A percentile compares a stretch with the other conserved stretches of the same genome.
These are phyloP conservation scores for Calonectria pteridis DNA, from an alignment of 2,329 filamentous ascomycete genomes.

Conservation along the genomic window DNA sequence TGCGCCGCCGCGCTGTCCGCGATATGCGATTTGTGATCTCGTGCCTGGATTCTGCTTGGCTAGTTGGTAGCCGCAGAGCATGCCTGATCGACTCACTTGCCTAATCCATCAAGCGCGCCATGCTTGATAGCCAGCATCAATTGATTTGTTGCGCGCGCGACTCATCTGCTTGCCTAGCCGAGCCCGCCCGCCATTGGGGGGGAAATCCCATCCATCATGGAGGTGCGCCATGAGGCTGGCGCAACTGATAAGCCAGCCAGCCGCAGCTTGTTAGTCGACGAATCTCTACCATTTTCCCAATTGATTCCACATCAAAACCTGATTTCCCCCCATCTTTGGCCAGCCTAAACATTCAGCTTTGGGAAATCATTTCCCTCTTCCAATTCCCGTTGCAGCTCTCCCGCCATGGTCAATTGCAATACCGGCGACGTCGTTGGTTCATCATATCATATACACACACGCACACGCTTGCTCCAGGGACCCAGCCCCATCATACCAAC, in stretches of 20 bases:
- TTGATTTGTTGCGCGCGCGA: background rate
- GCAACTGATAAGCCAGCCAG: constrained; percentile 10
- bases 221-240: constrained; percentile 7
- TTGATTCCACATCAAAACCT: background rate
- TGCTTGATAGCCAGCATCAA: background rate
- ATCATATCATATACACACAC: background rate
- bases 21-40: background rate
- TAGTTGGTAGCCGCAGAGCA: background rate
- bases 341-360: background rate
- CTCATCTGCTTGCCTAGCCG: background rate
- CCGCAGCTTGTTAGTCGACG: background rate
- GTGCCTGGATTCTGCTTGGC: background rate
- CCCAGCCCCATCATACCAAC: background rate
- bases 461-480: background rate
- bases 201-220: background rate
- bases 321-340: background rate
- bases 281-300: background rate
- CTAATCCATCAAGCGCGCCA: background rate
- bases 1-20: background rate
- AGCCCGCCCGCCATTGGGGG: background rate
- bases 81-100: background rate
- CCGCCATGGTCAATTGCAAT: background rate
- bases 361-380: background rate
- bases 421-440: background rate
- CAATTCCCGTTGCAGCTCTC: background rate